A percentile compares a stretch with the other conserved stretches of the same genome.
Conservation (phyloP, 495 filamentous ascomycete genomes). For the Tuber melanosporum region DNA sequence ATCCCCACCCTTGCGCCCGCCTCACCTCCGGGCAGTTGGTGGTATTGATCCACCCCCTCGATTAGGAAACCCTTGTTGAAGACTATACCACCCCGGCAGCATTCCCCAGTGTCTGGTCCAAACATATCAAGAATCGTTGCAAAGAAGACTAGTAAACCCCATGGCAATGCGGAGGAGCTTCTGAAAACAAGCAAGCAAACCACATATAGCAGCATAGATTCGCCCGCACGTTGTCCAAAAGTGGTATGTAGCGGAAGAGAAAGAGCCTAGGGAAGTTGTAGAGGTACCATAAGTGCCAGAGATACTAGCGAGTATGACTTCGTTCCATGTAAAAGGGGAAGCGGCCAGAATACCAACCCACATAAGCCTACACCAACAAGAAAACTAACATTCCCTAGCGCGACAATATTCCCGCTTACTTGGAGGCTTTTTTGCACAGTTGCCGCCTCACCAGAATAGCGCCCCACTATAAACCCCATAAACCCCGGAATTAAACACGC, state of each 20-base stretch:
- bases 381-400: constrained; percentile 65
- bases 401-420: constrained; percentile 58
- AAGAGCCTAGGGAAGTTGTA: constrained; percentile 68
- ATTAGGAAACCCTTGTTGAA: constrained; percentile 26
- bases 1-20: constrained; percentile 64
- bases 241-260: constrained; percentile 36
- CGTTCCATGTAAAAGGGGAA: constrained; percentile 68
- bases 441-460: constrained; percentile 70
- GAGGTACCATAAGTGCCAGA: constrained; percentile 55
- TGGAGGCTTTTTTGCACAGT: constrained; percentile 66
- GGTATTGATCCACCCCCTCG: constrained; percentile 30
- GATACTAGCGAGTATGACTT: constrained; percentile 61
- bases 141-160: constrained; percentile 65
- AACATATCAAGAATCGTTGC: constrained; percentile 66
- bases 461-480: constrained; percentile 62
- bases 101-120: constrained; percentile 46
- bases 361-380: constrained; percentile 62
- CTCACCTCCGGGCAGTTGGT: constrained; percentile 33
- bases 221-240: background rate
- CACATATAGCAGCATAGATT: constrained; percentile 33
- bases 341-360: constrained; percentile 63
- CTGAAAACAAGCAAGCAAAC: constrained; percentile 58
- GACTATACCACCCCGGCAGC: constrained; percentile 36
- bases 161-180: constrained; percentile 56
- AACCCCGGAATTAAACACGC: constrained; percentile 64